Evolutionary conservation across 2,329 filamentous ascomycete genomes (phyloP), one percentile per base, ranked within the genome.

Genomic region (Aureobasidium mangrovei): DNA sequence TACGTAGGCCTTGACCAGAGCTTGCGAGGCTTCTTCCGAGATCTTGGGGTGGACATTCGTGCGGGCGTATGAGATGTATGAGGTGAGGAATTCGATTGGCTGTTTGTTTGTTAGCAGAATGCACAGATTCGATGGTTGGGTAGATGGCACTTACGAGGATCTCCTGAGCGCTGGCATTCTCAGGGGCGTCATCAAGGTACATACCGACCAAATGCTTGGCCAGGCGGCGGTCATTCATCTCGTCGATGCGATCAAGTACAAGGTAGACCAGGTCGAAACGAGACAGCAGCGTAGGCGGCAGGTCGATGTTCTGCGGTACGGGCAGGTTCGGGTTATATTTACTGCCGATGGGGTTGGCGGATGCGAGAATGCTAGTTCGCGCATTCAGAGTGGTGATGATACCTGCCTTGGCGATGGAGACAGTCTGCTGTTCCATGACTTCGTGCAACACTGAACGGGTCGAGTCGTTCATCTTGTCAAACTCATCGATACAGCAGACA

Each of bases 371-470:
- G 0, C 90, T 95, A 24, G 93, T 97, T 58, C 93, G 85, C 26
- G 93, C 93, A 68, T 98, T 98, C 56, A 98, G 81, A 0, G 91
- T 95, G 1, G 93, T 98, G 60, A 91, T 95, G 67, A 97, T 97
- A 61, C 91, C 91, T 1, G 91, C 91, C 75, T 90, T 91, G 65
- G 85, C 88, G 66, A 90, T 91, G 60, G 84, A 88, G 63, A 91
- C 90, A 39, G 86, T 91, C 71, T 91, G 86, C 69, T 91, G 86
- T 67, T 91, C 86, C 86, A 91, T 91, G 62, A 91, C 86, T 76
- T 91, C 86, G 76, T 91, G 86, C 60, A 91, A 89, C 41, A 86
- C 86, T 0, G 86, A 90, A 53, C 86, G 80, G 69, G 90, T 86
- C 61, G 84, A 82, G 67, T 91, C 86, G 71, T 90, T 86, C 86